Evolutionary conservation across 306 rosid genomes (phyloP).

Genomic region (Amphicarpaea edgeworthii): DNA sequence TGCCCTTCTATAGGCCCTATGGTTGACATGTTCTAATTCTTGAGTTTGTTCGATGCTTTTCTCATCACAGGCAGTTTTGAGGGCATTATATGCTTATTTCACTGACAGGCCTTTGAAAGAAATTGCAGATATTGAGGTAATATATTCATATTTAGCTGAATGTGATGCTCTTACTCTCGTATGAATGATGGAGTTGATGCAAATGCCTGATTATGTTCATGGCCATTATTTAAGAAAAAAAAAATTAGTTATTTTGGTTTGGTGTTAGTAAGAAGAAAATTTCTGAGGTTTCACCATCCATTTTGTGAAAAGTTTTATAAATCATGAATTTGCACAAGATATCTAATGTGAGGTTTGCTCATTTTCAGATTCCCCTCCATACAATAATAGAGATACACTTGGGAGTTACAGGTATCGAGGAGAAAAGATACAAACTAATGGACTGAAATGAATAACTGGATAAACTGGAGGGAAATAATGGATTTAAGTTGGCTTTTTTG

Average conservation of each 20-base stretch:
- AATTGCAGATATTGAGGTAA: slow-evolving; percentile 94
- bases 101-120: slow-evolving; percentile 96
- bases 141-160: slow-evolving; percentile 27
- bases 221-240: slow-evolving; percentile 13
- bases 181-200: slow-evolving; percentile 39
- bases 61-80: slow-evolving; percentile 83
- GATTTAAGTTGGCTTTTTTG: not conserved
- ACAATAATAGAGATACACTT: slow-evolving; percentile 95
- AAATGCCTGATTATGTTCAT: slow-evolving; percentile 9
- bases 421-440: slow-evolving; percentile 98
- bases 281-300: slow-evolving; percentile 17
- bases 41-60: slow-evolving; percentile 35
- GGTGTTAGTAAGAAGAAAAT: slow-evolving; percentile 17
- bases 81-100: slow-evolving; percentile 96
- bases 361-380: slow-evolving; percentile 89
- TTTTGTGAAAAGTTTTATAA: slow-evolving; percentile 21
- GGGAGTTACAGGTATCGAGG: slow-evolving; percentile 98
- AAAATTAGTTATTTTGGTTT: slow-evolving; percentile 1
- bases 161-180: slow-evolving; percentile 19
- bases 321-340: not conserved
- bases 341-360: slow-evolving; percentile 37
- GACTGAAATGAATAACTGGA: slow-evolving; percentile 54
- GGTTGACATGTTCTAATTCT: slow-evolving; percentile 28
- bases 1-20: not conserved
- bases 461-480: not conserved